phyloP scores from a whole-genome alignment of 345 rosid genomes.

The Brassica juncea region DNA sequence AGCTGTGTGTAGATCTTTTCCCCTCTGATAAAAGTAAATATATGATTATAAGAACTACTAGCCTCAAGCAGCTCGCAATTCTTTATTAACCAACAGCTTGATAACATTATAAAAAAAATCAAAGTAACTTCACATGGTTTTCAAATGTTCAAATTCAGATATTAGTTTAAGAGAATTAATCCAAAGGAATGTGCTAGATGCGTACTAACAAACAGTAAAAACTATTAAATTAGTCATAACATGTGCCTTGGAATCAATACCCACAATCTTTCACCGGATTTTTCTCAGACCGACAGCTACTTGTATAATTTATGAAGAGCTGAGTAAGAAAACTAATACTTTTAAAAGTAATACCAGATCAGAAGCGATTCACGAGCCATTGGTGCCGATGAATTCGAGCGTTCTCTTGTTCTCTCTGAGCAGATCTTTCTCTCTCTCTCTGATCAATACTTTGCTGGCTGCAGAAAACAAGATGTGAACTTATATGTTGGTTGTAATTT shows the following conservation, averaged over 20 bases:
- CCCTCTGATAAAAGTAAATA: not conserved
- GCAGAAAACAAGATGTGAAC: conserved; percentile 12
- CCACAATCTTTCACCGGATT: conserved; percentile 30
- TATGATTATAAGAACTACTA: not conserved
- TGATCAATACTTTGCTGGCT: not conserved
- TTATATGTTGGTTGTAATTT: conserved; percentile 11
- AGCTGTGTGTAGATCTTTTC: not conserved
- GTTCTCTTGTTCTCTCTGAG: not conserved
- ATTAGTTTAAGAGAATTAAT: conserved; percentile 8
- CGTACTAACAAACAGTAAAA: not conserved
- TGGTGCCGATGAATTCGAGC: not conserved
- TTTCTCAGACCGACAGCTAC: conserved; percentile 20
- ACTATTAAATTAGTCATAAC: not conserved
- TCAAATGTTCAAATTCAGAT: conserved; percentile 26
- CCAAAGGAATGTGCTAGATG: conserved; percentile 4
- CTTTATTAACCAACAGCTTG: conserved; percentile 15
- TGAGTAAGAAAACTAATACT: not conserved
- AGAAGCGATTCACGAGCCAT: conserved; percentile 17
- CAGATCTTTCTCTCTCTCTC: not conserved
- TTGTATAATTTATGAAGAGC: not conserved
- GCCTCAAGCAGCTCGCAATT: conserved; percentile 1
- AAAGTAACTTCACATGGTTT: conserved; percentile 17
- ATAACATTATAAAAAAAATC: conserved; percentile 9
- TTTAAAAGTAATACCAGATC: conserved; percentile 16
- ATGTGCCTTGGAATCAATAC: conserved; percentile 31